Percentiles rank a stretch among this genome's conserved stretches.
These are phyloP conservation scores for Athelia psychrophila DNA, from an alignment of 1,284 basidiomycete genomes.

Conservation along the genomic window DNA sequence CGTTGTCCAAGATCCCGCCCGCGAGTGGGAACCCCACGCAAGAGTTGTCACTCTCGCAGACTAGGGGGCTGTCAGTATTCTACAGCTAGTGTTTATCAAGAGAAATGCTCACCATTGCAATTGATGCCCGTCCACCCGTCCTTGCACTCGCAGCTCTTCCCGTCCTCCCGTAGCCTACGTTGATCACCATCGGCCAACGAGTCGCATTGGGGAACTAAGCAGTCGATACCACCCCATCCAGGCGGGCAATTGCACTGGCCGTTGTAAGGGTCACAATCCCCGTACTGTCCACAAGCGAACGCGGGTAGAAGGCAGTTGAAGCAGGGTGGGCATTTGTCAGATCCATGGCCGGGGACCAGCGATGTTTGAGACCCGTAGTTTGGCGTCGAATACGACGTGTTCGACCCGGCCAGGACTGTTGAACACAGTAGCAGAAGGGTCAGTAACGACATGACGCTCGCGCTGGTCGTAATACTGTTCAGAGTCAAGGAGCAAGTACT, in stretches of 20 bases:
- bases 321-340: slow-evolving; percentile 54
- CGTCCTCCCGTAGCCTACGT: slow-evolving; percentile 76
- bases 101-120: slow-evolving; percentile 76
- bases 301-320: slow-evolving; percentile 76
- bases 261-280: slow-evolving; percentile 74
- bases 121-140: slow-evolving; percentile 96
- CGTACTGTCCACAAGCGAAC: slow-evolving; percentile 73
- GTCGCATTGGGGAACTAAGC: slow-evolving; percentile 80
- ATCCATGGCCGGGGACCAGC: background rate
- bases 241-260: slow-evolving; percentile 80
- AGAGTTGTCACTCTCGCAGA: slow-evolving; percentile 80
- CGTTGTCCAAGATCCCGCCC: slow-evolving; percentile 39
- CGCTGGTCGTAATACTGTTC: too few species aligned
- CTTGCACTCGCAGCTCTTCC: slow-evolving; percentile 82
- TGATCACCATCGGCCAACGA: slow-evolving; percentile 88
- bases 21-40: slow-evolving; percentile 76
- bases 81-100: background rate
- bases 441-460: background rate
- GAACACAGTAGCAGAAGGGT: background rate
- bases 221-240: slow-evolving; percentile 85
- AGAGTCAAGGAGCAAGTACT: too few species aligned
- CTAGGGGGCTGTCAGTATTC: slow-evolving; percentile 35
- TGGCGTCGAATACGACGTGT: background rate
- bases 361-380: background rate
- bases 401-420: background rate